phyloP scores from a whole-genome alignment of 495 filamentous ascomycete genomes.

The Neurospora sp. region DNA sequence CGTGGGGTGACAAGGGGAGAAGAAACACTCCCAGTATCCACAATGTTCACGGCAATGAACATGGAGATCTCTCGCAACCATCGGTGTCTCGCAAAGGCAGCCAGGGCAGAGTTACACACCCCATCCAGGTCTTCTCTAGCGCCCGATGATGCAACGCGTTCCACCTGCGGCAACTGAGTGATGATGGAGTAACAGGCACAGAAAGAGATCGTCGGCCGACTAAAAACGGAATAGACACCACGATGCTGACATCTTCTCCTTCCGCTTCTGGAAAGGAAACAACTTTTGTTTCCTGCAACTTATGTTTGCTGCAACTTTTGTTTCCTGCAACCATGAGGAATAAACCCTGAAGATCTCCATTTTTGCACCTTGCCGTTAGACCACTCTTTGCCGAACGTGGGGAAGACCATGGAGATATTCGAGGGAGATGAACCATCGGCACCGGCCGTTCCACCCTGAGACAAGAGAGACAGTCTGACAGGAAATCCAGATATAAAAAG shows the following conservation, averaged over 20 bases:
- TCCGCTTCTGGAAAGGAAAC: background rate
- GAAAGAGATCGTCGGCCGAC: background rate
- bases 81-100: background rate
- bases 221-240: background rate
- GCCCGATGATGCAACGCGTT: background rate
- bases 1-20: background rate
- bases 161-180: background rate
- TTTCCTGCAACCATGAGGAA: background rate
- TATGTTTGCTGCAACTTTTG: background rate
- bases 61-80: background rate
- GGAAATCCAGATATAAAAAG: background rate
- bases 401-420: background rate
- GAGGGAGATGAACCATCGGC: background rate
- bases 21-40: background rate
- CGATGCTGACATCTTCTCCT: background rate
- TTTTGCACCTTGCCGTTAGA: background rate
- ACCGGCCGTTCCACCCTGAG: background rate
- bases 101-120: background rate
- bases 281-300: background rate
- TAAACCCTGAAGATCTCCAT: background rate
- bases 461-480: background rate
- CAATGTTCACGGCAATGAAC: background rate
- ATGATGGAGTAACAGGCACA: background rate
- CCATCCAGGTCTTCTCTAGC: background rate
- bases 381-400: background rate